A percentile compares a stretch with the other conserved stretches of the same genome.
Conservation (phyloP, 257 asterid species). For the Leptodermis oblonga region DNA sequence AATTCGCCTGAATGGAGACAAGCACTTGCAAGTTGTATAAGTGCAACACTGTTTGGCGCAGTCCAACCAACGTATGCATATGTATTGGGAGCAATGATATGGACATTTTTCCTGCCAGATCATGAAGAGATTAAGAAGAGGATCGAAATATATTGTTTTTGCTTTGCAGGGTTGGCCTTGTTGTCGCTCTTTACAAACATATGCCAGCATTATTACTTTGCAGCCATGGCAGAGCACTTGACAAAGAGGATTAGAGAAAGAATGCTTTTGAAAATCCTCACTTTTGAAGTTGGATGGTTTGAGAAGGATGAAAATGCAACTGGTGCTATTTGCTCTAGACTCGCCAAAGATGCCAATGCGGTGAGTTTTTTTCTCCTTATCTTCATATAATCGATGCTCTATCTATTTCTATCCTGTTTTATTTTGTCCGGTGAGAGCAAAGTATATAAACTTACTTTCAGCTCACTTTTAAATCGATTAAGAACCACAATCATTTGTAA, state of each 20-base stretch:
- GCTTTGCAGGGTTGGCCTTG: slow-evolving; percentile 63
- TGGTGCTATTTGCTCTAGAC: slow-evolving; percentile 77
- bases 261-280: slow-evolving; percentile 78
- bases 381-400: too few species aligned
- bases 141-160: slow-evolving; percentile 41
- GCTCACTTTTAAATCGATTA: too few species aligned
- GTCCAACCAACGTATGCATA: slow-evolving; percentile 77
- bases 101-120: slow-evolving; percentile 53
- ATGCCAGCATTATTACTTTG: slow-evolving; percentile 73
- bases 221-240: slow-evolving; percentile 85
- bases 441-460: too few species aligned
- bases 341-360: slow-evolving; percentile 91
- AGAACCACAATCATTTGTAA: too few species aligned
- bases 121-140: slow-evolving; percentile 53
- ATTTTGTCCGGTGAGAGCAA: too few species aligned
- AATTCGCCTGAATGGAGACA: slow-evolving; percentile 88
- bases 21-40: slow-evolving; percentile 50
- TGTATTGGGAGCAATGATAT: slow-evolving; percentile 70
- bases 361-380: slow-evolving; percentile 33
- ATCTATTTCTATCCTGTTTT: too few species aligned
- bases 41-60: slow-evolving; percentile 73
- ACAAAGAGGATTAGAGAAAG: slow-evolving; percentile 81
- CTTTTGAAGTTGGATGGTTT: slow-evolving; percentile 90
- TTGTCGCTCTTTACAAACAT: slow-evolving; percentile 55
- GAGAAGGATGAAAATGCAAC: slow-evolving; percentile 75